phyloP scores from a whole-genome alignment of 106 monocot genomes.

The Hemerocallis citrina region DNA sequence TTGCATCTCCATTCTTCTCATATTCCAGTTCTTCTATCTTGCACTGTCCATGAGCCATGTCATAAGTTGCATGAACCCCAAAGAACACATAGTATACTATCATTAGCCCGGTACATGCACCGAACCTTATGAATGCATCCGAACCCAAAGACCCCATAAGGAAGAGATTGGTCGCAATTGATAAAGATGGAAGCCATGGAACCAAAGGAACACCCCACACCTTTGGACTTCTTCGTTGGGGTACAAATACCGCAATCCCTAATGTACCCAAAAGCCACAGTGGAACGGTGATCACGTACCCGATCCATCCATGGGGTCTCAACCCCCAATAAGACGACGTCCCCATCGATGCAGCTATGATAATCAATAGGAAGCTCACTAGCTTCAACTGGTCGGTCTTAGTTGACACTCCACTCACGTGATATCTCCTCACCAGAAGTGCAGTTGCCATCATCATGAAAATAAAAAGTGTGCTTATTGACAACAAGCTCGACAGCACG shows the following conservation, averaged over 20 bases:
- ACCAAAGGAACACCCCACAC: constrained; percentile 32
- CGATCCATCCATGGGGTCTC: constrained; percentile 20
- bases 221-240: constrained; percentile 18
- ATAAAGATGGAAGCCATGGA: constrained; percentile 33
- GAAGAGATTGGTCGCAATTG: constrained; percentile 26
- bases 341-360: constrained; percentile 10
- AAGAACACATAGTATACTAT: constrained; percentile 22
- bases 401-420: constrained; percentile 13
- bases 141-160: constrained; percentile 28
- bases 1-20: not conserved
- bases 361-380: constrained; percentile 7
- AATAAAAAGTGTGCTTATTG: constrained; percentile 29
- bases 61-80: constrained; percentile 29
- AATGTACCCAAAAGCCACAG: constrained; percentile 20
- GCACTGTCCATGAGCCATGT: constrained; percentile 14
- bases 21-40: constrained; percentile 3
- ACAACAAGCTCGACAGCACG: constrained; percentile 12
- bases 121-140: constrained; percentile 25
- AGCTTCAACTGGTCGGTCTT: constrained; percentile 14
- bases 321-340: constrained; percentile 24
- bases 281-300: constrained; percentile 18
- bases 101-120: constrained; percentile 22
- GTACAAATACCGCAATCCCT: constrained; percentile 12
- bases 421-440: constrained; percentile 25
- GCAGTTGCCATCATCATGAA: constrained; percentile 30